Conservation (phyloP, 257 asterid genomes). For the Pogostemon cablin region DNA sequence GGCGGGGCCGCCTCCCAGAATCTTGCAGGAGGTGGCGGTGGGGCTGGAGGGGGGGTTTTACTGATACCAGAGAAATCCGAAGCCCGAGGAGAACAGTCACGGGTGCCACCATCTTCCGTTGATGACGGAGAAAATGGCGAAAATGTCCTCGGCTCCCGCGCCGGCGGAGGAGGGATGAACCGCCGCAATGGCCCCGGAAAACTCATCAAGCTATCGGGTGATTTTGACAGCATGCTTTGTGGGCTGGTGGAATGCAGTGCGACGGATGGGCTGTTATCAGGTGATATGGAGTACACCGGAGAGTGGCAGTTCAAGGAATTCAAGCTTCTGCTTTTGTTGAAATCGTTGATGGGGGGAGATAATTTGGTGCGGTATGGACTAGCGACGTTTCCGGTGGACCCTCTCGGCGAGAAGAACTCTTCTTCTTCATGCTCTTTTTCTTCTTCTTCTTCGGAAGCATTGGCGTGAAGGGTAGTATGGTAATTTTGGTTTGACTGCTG, state of each 20-base stretch:
- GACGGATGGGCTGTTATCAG: slow-evolving; percentile 61
- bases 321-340: slow-evolving; percentile 37
- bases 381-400: slow-evolving; percentile 47
- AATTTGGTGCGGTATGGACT: slow-evolving; percentile 40
- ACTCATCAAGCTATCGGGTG: slow-evolving; percentile 66
- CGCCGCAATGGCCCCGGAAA: slow-evolving; percentile 58
- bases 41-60: slow-evolving; percentile 40
- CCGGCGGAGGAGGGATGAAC: slow-evolving; percentile 59
- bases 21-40: slow-evolving; percentile 58
- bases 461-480: slow-evolving; percentile 24
- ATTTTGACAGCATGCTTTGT: slow-evolving; percentile 56
- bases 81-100: slow-evolving; percentile 57
- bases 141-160: slow-evolving; percentile 43
- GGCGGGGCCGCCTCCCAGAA: slow-evolving; percentile 43
- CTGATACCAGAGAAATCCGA: slow-evolving; percentile 53
- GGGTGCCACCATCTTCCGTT: slow-evolving; percentile 49
- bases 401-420: slow-evolving; percentile 70
- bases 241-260: slow-evolving; percentile 58
- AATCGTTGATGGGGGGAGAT: slow-evolving; percentile 30
- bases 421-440: slow-evolving; percentile 45
- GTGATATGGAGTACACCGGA: slow-evolving; percentile 49
- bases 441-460: slow-evolving; percentile 33
- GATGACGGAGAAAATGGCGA: slow-evolving; percentile 62
- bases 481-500: slow-evolving; percentile 45
- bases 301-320: slow-evolving; percentile 48